phyloP scores from a whole-genome alignment of 2,329 filamentous ascomycete species.

The Septoria petroselini region DNA sequence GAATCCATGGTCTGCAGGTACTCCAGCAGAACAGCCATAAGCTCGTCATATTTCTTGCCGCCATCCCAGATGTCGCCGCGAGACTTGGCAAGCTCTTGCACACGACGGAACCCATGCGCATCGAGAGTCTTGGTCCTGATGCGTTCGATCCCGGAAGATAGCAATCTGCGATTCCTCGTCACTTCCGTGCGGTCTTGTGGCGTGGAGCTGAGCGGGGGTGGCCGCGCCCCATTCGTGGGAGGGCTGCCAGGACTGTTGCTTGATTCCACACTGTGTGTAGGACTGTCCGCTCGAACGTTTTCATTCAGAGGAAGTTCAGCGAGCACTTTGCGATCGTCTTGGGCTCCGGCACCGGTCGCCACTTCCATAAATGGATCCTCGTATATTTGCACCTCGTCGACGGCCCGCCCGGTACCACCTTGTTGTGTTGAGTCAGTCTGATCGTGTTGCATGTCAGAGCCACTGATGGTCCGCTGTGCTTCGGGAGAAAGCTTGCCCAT shows the following conservation, averaged over 20 bases:
- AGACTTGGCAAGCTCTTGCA: slow-evolving; percentile 71
- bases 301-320: slow-evolving; percentile 53
- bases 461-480: slow-evolving; percentile 20
- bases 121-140: slow-evolving; percentile 71
- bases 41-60: slow-evolving; percentile 66
- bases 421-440: slow-evolving; percentile 9
- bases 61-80: slow-evolving; percentile 60
- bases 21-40: slow-evolving; percentile 66
- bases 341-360: slow-evolving; percentile 29
- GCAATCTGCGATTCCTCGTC: slow-evolving; percentile 53
- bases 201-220: slow-evolving; percentile 23
- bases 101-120: slow-evolving; percentile 74
- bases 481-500: slow-evolving; percentile 28
- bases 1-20: slow-evolving; percentile 58
- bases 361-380: slow-evolving; percentile 52
- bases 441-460: slow-evolving; percentile 4
- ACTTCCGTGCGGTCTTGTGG: slow-evolving; percentile 43
- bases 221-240: slow-evolving; percentile 21
- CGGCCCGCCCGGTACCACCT: slow-evolving; percentile 30
- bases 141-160: slow-evolving; percentile 71
- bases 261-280: slow-evolving; percentile 32
- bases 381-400: slow-evolving; percentile 50
- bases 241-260: slow-evolving; percentile 34
- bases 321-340: slow-evolving; percentile 44
- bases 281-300: slow-evolving; percentile 37